Conservation (phyloP, 192 early-diverging fungal species). For the Gamsiella multidivaricata region DNA sequence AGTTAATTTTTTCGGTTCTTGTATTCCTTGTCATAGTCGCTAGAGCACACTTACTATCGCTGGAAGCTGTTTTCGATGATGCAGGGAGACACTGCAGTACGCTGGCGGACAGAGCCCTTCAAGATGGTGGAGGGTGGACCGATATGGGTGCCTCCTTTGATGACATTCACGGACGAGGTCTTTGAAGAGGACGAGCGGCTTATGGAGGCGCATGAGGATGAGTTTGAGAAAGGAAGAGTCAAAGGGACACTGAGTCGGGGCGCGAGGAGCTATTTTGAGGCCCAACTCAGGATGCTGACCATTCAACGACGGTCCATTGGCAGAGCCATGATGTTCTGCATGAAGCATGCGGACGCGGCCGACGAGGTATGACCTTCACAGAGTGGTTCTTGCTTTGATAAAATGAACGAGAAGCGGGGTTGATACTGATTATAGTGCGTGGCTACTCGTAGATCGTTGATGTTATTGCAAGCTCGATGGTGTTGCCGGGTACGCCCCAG, state of each 20-base stretch:
- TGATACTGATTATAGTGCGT: background rate
- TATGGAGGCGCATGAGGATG: slow-evolving; percentile 52
- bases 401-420: too few relatives aligned
- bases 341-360: slow-evolving; percentile 85
- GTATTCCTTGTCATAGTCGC: slow-evolving; percentile 47
- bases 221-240: slow-evolving; percentile 48
- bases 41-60: slow-evolving; percentile 89
- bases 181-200: slow-evolving; percentile 65
- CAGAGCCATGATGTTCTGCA: slow-evolving; percentile 82
- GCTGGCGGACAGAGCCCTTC: slow-evolving; percentile 85
- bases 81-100: slow-evolving; percentile 79
- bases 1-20: background rate
- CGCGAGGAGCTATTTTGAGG: slow-evolving; percentile 58
- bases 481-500: slow-evolving; percentile 66
- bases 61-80: slow-evolving; percentile 92
- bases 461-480: slow-evolving; percentile 70
- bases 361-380: slow-evolving; percentile 63
- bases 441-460: slow-evolving; percentile 68
- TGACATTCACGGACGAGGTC: slow-evolving; percentile 76
- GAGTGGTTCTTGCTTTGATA: background rate
- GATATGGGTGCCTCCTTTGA: slow-evolving; percentile 86
- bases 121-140: slow-evolving; percentile 87
- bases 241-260: slow-evolving; percentile 63
- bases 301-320: slow-evolving; percentile 72
- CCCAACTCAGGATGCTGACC: slow-evolving; percentile 56